phyloP scores from a whole-genome alignment of 768 basidiomycete species.

The Steccherinum ochraceum region DNA sequence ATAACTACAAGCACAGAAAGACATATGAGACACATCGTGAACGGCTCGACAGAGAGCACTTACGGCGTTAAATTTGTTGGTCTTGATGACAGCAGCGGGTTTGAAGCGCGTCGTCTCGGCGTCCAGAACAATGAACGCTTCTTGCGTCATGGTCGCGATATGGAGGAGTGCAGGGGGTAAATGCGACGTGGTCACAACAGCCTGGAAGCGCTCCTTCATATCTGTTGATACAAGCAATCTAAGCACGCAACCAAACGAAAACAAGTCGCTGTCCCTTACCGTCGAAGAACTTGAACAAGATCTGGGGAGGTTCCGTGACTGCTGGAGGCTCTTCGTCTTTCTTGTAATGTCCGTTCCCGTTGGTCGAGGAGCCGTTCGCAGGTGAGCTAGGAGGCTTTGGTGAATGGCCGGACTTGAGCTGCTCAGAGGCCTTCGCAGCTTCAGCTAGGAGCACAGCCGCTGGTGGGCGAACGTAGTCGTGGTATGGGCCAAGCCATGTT shows the following conservation, averaged over 20 bases:
- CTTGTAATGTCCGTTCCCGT: slow-evolving; percentile 48
- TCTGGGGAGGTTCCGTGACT: slow-evolving; percentile 54
- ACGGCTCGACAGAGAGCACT: slow-evolving; percentile 25
- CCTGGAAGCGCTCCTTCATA: slow-evolving; percentile 47
- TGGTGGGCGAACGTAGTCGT: slow-evolving; percentile 66
- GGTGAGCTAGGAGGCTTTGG: slow-evolving; percentile 53
- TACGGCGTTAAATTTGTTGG: slow-evolving; percentile 68
- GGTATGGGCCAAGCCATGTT: slow-evolving; percentile 74
- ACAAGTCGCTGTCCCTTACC: slow-evolving; percentile 26
- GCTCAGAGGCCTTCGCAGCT: slow-evolving; percentile 65
- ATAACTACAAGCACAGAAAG: slow-evolving; percentile 40
- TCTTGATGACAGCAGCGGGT: slow-evolving; percentile 57
- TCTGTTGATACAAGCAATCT: slow-evolving; percentile 34
- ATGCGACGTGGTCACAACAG: slow-evolving; percentile 28
- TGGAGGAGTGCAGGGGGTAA: slow-evolving; percentile 61
- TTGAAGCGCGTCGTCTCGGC: slow-evolving; percentile 75
- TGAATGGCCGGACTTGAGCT: slow-evolving; percentile 63
- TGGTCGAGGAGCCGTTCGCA: slow-evolving; percentile 32
- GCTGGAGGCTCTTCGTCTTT: slow-evolving; percentile 69
- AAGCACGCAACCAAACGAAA: too few relatives aligned
- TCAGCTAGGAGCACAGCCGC: slow-evolving; percentile 67
- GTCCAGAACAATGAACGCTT: slow-evolving; percentile 70
- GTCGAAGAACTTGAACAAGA: slow-evolving; percentile 56
- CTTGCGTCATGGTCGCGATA: slow-evolving; percentile 32
- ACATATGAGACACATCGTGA: slow-evolving; percentile 1